These are phyloP conservation scores for Phytophthora capsici DNA, from an alignment of 352 stramenopile genomes.

Conservation along the genomic window DNA sequence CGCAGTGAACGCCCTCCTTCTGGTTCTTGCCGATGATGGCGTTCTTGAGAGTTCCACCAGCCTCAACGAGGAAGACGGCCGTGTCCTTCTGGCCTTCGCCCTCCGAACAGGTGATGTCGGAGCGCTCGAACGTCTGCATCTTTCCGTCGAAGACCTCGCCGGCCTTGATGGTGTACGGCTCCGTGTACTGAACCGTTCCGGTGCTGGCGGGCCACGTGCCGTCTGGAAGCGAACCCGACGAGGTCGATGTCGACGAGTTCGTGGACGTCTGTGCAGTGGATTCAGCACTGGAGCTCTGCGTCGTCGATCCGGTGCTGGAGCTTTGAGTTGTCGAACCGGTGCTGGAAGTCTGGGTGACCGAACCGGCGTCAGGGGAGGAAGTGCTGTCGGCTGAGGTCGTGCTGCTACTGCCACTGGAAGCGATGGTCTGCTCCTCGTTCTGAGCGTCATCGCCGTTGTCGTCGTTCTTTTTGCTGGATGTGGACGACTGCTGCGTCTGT, in stretches of 20 bases:
- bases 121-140: conserved; percentile 68
- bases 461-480: conserved; percentile 9
- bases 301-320: conserved; percentile 4
- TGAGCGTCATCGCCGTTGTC: neutral
- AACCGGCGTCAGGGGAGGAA: neutral
- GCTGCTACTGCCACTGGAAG: conserved; percentile 4
- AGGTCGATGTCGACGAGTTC: neutral
- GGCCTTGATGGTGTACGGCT: conserved; percentile 39
- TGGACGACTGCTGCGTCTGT: conserved; percentile 17
- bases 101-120: conserved; percentile 43
- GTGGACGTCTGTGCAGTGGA: conserved; percentile 3
- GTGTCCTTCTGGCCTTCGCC: conserved; percentile 35
- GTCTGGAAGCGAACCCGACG: conserved; percentile 9
- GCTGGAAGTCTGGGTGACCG: neutral
- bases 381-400: neutral
- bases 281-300: neutral
- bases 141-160: conserved; percentile 34
- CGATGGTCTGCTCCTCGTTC: conserved; percentile 2
- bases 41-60: conserved; percentile 27
- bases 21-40: conserved; percentile 29
- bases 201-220: conserved; percentile 17
- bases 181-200: conserved; percentile 15
- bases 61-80: conserved; percentile 48
- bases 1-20: conserved; percentile 21
- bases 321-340: neutral